These are phyloP conservation scores for Leccinellum rugosiceps DNA, from an alignment of 768 basidiomycete species.

Conservation along the genomic window DNA sequence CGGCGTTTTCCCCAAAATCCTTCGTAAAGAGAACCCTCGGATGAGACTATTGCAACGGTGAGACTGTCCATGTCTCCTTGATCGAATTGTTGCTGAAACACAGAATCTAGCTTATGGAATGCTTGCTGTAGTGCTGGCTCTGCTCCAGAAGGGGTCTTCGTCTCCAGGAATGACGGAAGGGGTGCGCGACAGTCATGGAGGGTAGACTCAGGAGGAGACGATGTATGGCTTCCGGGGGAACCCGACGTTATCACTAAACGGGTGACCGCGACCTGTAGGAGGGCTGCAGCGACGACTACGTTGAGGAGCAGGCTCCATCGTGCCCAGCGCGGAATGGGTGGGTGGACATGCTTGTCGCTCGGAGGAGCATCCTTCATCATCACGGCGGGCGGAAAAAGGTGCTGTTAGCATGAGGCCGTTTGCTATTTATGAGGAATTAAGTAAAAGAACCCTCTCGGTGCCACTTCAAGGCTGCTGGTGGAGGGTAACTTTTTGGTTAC, in stretches of 20 bases:
- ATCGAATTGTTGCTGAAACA: slow-evolving; percentile 18
- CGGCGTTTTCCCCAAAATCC: slow-evolving; percentile 40
- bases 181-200: slow-evolving; percentile 15
- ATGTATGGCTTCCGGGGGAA: not conserved
- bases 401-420: not conserved
- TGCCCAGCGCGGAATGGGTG: slow-evolving; percentile 8
- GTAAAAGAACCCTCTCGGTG: not conserved
- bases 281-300: slow-evolving; percentile 3
- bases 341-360: not conserved
- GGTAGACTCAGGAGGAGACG: not conserved
- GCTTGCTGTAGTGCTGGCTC: slow-evolving; percentile 9
- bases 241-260: not conserved
- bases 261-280: slow-evolving; percentile 6
- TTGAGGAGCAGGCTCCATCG: slow-evolving; percentile 19
- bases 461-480: not conserved
- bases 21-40: slow-evolving; percentile 44
- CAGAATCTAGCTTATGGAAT: slow-evolving; percentile 4
- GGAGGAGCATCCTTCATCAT: not conserved
- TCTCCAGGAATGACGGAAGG: slow-evolving; percentile 16
- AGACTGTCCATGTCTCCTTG: slow-evolving; percentile 46
- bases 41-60: slow-evolving; percentile 46
- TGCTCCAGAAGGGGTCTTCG: slow-evolving; percentile 10
- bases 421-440: not conserved
- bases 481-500: not conserved
- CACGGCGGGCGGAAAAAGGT: not conserved